A percentile compares a stretch with the other conserved stretches of the same genome.
Conservation (phyloP, 345 rosid genomes). For the Lepidium sativum region DNA sequence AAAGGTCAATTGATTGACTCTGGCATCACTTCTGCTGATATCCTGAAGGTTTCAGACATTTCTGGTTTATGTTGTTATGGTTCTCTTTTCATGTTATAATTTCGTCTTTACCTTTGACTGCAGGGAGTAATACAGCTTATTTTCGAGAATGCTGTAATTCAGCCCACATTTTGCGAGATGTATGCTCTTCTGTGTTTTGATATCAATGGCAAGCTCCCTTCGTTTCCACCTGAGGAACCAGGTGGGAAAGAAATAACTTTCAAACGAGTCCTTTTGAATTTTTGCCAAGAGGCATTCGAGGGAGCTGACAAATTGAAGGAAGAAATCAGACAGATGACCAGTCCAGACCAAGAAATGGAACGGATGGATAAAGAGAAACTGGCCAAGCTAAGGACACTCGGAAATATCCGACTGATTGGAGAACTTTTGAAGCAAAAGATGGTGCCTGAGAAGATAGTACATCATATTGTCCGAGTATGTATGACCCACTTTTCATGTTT, state of each 20-base stretch:
- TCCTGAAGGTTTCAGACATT: conserved; percentile 39
- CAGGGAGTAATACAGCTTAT: conserved; percentile 80
- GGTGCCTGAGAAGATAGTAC: conserved; percentile 85
- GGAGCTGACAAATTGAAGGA: conserved; percentile 66
- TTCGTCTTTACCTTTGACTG: conserved; percentile 10
- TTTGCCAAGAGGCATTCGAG: conserved; percentile 88
- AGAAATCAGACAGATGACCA: conserved; percentile 62
- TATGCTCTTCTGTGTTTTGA: conserved; percentile 78
- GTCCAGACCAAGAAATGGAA: conserved; percentile 69
- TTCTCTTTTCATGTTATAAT: not conserved
- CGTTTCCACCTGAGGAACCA: conserved; percentile 76
- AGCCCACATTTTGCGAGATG: conserved; percentile 93
- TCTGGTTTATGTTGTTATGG: not conserved
- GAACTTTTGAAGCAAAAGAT: conserved; percentile 89
- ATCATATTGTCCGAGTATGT: conserved; percentile 66
- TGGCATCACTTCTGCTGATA: conserved; percentile 70
- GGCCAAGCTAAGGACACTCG: conserved; percentile 72
- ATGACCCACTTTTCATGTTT: not conserved
- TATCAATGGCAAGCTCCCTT: conserved; percentile 61
- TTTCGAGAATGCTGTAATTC: conserved; percentile 85
- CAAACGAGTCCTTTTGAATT: conserved; percentile 67
- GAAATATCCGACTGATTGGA: conserved; percentile 83
- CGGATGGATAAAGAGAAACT: conserved; percentile 73
- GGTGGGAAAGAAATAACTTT: conserved; percentile 75
- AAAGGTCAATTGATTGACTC: conserved; percentile 75